Evolutionary conservation across 352 stramenopile genomes (phyloP).

Genomic region (Blastocystis sp.): DNA sequence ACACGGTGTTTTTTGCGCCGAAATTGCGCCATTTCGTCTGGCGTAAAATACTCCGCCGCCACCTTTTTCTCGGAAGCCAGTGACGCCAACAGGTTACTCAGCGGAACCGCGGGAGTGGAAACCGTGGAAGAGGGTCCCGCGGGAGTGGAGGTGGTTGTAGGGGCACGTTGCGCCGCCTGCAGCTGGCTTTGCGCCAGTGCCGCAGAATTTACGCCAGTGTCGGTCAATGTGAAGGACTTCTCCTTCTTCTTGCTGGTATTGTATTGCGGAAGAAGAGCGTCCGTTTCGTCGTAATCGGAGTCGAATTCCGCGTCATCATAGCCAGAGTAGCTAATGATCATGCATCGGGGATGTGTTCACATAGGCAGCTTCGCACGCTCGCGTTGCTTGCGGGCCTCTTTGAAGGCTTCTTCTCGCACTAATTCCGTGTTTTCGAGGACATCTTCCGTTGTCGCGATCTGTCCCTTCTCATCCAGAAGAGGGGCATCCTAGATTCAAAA

Average conservation of each 20-base stretch:
- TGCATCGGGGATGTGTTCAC: neutral
- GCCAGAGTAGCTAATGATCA: constrained; percentile 5
- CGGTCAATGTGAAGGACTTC: neutral
- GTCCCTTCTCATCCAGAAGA: constrained; percentile 45
- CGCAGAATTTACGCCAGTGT: neutral
- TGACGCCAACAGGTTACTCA: neutral
- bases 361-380: constrained; percentile 33
- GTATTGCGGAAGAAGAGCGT: constrained; percentile 34
- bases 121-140: neutral
- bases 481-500: constrained; percentile 32
- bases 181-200: neutral
- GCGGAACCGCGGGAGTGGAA: neutral
- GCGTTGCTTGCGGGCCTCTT: neutral
- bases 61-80: constrained; percentile 34
- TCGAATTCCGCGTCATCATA: constrained; percentile 49
- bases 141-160: neutral
- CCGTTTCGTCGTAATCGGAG: neutral
- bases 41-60: constrained; percentile 36
- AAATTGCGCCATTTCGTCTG: constrained; percentile 54
- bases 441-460: constrained; percentile 36
- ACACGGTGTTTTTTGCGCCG: neutral
- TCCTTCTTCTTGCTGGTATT: neutral
- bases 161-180: neutral
- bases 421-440: constrained; percentile 7
- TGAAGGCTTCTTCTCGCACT: neutral